Evolutionary conservation across 768 basidiomycete species (phyloP).

Genomic region (Pulveroboletus ravenelii): DNA sequence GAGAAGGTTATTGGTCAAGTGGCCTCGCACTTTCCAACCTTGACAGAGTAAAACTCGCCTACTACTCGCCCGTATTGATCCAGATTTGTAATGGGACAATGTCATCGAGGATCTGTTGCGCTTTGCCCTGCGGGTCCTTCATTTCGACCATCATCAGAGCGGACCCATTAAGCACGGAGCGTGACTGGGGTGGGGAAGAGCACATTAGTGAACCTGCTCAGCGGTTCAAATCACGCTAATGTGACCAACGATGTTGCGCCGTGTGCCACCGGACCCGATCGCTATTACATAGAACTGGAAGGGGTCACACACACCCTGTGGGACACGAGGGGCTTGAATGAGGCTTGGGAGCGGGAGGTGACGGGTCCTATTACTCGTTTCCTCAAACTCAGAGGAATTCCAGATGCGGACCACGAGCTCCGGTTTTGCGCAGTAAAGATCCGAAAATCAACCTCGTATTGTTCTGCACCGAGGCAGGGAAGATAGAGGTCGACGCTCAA

Average conservation of each 20-base stretch:
- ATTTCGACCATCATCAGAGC: background rate
- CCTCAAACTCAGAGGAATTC: background rate
- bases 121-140: background rate
- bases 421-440: constrained; percentile 9
- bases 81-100: background rate
- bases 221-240: background rate
- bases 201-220: constrained; percentile 15
- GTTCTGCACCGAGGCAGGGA: background rate
- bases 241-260: constrained; percentile 5
- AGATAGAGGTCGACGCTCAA: constrained; percentile 1
- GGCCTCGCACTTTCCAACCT: too few species aligned
- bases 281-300: background rate
- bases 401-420: constrained; percentile 11
- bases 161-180: constrained; percentile 8
- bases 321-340: constrained; percentile 15
- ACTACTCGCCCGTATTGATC: background rate
- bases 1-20: background rate
- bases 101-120: constrained; percentile 1
- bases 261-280: background rate
- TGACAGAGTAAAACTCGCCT: background rate
- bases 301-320: background rate
- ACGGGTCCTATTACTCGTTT: background rate
- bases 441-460: constrained; percentile 3
- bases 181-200: constrained; percentile 14
- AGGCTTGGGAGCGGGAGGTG: too few species aligned